A percentile compares a stretch with the other conserved stretches of the same genome.
Evolutionary conservation across 208 protist genomes (phyloP).

Genomic region (Strigomonas galati): DNA sequence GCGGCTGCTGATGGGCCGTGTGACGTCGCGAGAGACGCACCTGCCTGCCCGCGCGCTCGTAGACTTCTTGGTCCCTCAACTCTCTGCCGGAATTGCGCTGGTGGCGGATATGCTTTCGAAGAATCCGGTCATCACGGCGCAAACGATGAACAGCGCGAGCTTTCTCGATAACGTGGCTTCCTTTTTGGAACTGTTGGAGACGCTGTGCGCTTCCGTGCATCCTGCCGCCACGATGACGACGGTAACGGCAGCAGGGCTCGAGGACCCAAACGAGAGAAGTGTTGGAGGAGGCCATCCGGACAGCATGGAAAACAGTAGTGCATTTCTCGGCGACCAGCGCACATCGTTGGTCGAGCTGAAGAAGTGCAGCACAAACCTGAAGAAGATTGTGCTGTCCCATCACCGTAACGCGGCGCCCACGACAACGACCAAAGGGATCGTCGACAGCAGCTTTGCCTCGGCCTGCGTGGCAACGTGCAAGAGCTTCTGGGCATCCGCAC

Average conservation of each 20-base stretch:
- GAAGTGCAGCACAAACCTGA: neutral
- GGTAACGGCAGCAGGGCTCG: neutral
- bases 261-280: neutral
- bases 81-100: slow-evolving; percentile 4
- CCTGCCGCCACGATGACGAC: too few species aligned
- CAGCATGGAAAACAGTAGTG: too few species aligned
- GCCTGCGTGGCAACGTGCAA: neutral
- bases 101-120: neutral
- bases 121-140: neutral
- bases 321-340: neutral
- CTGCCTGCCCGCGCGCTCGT: neutral
- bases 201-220: neutral
- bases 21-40: neutral
- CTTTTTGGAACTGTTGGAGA: neutral
- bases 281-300: neutral
- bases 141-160: neutral
- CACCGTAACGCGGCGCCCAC: neutral
- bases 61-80: slow-evolving; percentile 5
- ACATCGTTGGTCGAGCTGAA: neutral
- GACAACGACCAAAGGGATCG: neutral
- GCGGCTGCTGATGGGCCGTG: neutral
- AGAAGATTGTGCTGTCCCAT: neutral
- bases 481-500: neutral
- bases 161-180: neutral
- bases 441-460: neutral